Base-by-base conservation (phyloP, 177 flowering plant species). In the Tripterygium wilfordii region DNA sequence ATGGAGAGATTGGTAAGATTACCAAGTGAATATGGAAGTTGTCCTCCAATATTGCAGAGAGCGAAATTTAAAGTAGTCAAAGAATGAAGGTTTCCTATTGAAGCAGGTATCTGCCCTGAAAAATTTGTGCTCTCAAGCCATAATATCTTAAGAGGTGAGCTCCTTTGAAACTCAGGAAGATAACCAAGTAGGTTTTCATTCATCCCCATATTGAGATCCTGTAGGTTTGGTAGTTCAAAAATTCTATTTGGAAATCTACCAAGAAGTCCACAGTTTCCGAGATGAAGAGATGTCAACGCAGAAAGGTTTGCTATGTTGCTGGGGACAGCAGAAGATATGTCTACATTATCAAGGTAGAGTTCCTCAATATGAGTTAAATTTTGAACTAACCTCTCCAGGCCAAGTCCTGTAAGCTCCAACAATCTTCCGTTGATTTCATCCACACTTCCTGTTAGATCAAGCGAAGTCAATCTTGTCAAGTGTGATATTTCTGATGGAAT, bases 401-500 rank as follows among this genome's bases (percentile, higher is more conserved):
- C 3, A 4, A 36, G 18, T 4, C 4, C 17, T 36, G 5, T 15
- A 4, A 36, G 38, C 4, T 36, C 3, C 1, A 5, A n/a, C 16
- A 36, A 36, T 4, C 16, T n/a, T 19, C 16, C 38, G 16, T 4
- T 6, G 2, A 36, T 5, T 3, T 8, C 16, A n/a, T n/a, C 3
- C 16, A 36, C 18, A 36, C 38, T 8, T 2, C 18, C 2, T 19
- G n/a, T 36, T 36, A 44, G 29, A 36, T 54, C 49, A 54, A 54
- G 49, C 5, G 47, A 29, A 17, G 10, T 13, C 16, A 46, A 39
- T 14, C 40, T 48, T 15, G 35, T 41, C 3, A 57, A 27, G 6
- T 32, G 32, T 8, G 29, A 30, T 10, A 57, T 10, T 48, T 49
- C 49, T 14, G 57, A 59, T 15, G 64, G 44, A 12, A 60, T 15